These are phyloP conservation scores for Colletotrichum sp. DNA, from an alignment of 2,329 filamentous ascomycete genomes.

Conservation along the genomic window DNA sequence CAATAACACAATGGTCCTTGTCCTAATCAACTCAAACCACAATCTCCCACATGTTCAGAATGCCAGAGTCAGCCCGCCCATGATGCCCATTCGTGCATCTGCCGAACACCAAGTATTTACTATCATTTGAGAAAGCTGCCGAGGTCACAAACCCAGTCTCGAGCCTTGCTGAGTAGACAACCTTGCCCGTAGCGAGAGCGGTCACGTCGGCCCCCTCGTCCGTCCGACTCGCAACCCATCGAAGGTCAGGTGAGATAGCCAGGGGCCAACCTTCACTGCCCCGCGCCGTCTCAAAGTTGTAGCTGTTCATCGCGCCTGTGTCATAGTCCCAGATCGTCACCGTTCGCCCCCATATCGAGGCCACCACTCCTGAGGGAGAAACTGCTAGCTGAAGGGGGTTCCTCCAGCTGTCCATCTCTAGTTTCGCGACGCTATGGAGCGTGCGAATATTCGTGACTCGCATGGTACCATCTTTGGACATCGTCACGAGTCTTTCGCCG, in stretches of 20 bases:
- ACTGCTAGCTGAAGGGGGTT: constrained; percentile 15
- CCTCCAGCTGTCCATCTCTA: constrained; percentile 15
- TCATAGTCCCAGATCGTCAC: constrained; percentile 16
- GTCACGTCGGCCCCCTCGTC: constrained; percentile 18
- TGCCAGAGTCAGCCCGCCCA: background rate
- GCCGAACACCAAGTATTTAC: background rate
- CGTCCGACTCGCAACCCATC: constrained; percentile 11
- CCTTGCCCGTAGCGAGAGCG: constrained; percentile 11
- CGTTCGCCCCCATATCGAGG: constrained; percentile 11
- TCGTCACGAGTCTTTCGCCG: background rate
- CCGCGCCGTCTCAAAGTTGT: constrained; percentile 4
- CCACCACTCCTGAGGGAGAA: background rate
- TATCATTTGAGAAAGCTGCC: constrained; percentile 2
- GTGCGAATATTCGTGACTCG: constrained; percentile 1
- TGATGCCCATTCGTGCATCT: constrained; percentile 6
- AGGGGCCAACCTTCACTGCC: constrained; percentile 16
- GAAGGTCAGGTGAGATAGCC: constrained; percentile 13
- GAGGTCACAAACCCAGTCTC: constrained; percentile 15
- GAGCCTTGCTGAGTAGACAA: constrained; percentile 3
- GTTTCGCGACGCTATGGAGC: constrained; percentile 7
- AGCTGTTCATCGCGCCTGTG: constrained; percentile 9
- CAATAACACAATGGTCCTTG: background rate
- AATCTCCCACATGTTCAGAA: constrained; percentile 9
- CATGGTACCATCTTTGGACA: constrained; percentile 17
- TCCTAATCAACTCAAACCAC: background rate